Evolutionary conservation across 495 filamentous ascomycete genomes (phyloP), one percentile per base, ranked within the genome.

Genomic region (Amorphotheca resinae): DNA sequence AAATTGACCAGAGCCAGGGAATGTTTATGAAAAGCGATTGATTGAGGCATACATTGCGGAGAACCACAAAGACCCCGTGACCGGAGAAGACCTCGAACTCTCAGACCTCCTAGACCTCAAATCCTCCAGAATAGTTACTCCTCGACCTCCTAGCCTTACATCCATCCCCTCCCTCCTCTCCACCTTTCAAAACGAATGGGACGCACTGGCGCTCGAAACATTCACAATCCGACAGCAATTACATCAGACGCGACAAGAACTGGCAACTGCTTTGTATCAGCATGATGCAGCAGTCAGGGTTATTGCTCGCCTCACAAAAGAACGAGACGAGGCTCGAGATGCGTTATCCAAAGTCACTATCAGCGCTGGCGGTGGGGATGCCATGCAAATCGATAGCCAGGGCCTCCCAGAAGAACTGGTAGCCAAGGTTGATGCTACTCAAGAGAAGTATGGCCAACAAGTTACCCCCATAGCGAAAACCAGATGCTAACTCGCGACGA

Each of bases 161-260:
- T 96, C 91, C 20, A 93, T 98, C 49, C 91, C 91, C 5, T 86
- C 91, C n/a, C 73, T 98, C 18, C 83, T 98, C 46, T 82, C 82
- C 30, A 80, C 85, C n/a, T 95, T 98, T 57, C 91, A 98, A 52
- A 89, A 94, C 53, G 91, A 98, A 70, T 98, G 91, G 91, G 91
- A 98, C 61, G 82, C 91, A 8, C 60, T 95, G 21, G 82, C 87
- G 22, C 66, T 98, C 15, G 91, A 98, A 61, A 79, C 85, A 38
- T 95, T 84, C 59, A 86, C 84, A 38, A 65, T 95, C 26, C 77
- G 81, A 60, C 84, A 95, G 59, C 87, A 94, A 47, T 64, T 98
- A 47, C 70, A 80, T 33, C 86, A 93, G 55, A 91, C 84, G 21
- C 71, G 88, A 54, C 88, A 96, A 62, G 93, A 98, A 64, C 76